Evolutionary conservation across 257 asterid species (phyloP), one percentile per base, ranked within the genome.

Genomic region (Solanum pennellii): DNA sequence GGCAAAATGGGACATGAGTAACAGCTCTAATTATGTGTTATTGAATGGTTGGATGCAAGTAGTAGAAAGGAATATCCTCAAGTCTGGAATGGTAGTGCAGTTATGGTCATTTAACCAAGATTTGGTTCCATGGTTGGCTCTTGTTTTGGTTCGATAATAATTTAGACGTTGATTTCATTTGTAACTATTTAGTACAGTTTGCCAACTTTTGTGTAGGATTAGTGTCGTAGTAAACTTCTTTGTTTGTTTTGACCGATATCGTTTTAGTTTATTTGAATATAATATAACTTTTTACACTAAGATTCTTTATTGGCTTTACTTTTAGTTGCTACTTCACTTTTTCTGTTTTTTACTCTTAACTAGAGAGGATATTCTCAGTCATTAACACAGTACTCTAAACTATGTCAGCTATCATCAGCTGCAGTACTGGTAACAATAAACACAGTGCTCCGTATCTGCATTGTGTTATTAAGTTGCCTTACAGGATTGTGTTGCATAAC

Each of bases 401-500:
- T 52, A 18, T 18, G 37, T 66, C 5, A 66, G 1, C 35, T 27
- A 25, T 66, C 20, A 5, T 5, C 11, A 74, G 21, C 44, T 74
- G 82, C 45, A 23, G 29, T 35, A 5, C 7, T 35, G 29, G 9
- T 73, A 39, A 73, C 44, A 73, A 3, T 73, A 35, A 35, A 73
- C 29, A 37, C 82, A 37, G 18, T 11, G 82, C 29, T 74, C 49
- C 2, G 3, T 52, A 49, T 33, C 13, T 49, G 29, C 21, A 20
- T 37, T 83, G 29, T 87, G 23, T 2, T 12, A 85, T 59, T 4
- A 3, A 35, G 45, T 71, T 94, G 94, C 89, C 3, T 91, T 90
- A 29, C 88, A 86, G 10, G 82, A 73, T 16, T 84, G 87, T 1
- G 12, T 91, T 7, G 71, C 87, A 71, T 85, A 84, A 89, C 66